phyloP scores from a whole-genome alignment of 768 basidiomycete genomes.

The Phaeotremella fagi region DNA sequence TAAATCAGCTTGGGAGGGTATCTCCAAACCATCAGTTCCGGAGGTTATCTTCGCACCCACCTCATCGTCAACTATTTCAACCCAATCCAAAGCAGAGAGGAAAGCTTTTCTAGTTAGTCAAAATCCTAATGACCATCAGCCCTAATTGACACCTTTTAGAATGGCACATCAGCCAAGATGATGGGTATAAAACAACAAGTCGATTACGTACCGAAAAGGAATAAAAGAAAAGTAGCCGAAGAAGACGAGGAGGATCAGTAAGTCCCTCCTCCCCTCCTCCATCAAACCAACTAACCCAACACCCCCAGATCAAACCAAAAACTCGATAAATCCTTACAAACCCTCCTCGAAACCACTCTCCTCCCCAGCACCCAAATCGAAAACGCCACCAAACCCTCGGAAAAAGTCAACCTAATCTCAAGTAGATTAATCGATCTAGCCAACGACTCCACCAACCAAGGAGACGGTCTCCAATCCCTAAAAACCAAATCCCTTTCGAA shows the following conservation, averaged over 20 bases:
- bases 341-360: slow-evolving; percentile 42
- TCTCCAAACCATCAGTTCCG: slow-evolving; percentile 17
- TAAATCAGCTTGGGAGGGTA: neutral
- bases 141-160: slow-evolving; percentile 13
- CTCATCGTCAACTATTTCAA: slow-evolving; percentile 1
- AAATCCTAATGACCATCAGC: too few species aligned
- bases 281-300: neutral
- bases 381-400: slow-evolving; percentile 30
- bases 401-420: slow-evolving; percentile 40
- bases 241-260: slow-evolving; percentile 37
- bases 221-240: slow-evolving; percentile 21
- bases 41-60: slow-evolving; percentile 44
- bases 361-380: slow-evolving; percentile 26
- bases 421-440: slow-evolving; percentile 40
- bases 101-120: slow-evolving; percentile 48
- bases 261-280: neutral
- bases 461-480: slow-evolving; percentile 30
- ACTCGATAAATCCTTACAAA: slow-evolving; percentile 48
- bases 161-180: slow-evolving; percentile 43
- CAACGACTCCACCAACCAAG: slow-evolving; percentile 31
- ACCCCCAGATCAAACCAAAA: slow-evolving; percentile 35
- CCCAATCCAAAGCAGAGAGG: slow-evolving; percentile 40
- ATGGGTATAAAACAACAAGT: slow-evolving; percentile 29
- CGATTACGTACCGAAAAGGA: slow-evolving; percentile 10
- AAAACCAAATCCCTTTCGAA: slow-evolving; percentile 15